Base-by-base conservation (phyloP, 306 rosid species). In the Mucuna pruriens region DNA sequence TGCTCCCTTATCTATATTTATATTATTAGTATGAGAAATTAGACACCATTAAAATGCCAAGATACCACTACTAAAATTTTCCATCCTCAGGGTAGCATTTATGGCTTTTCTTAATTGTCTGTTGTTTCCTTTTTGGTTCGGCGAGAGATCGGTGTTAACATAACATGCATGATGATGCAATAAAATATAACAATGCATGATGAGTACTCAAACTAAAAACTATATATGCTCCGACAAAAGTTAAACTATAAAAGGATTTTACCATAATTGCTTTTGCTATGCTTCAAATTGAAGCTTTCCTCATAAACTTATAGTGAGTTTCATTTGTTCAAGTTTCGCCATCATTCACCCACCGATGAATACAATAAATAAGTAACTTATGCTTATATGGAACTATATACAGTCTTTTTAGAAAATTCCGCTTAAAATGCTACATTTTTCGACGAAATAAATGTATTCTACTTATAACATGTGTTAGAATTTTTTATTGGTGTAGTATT, bases 271-370 rank as follows among this genome's bases (percentile, higher is more conserved):
- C 36, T 16, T 45, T 6, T 76, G 15, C 16, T 16, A 80, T 71
- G 65, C 89, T 86, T 83, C 49, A 63, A 42, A 23, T 45, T 66
- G 45, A 86, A 83, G 89, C 80, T 79, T 83, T 57, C 13, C 44
- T 61, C n/a, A 9, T 5, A 83, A 80, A 2, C 58, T 54, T 16
- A 72, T 45, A 51, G 75, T 80, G 81, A 40, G 20, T 77, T 80
- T 17, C 78, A 58, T 64, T 79, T 63, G 52, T 51, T 68, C 52
- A 72, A 9, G 5, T 54, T 62, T 83, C 20, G 78, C 71, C 83
- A 25, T 48, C 70, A 63, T 76, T 83, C 48, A 83, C 29, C 87
- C 58, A 72, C 75, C 58, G 0, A 36, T 74, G 6, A 45, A 48
- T 6, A 77, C 23, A 36, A 46, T 23, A 2, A 36, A 46, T 23